These are phyloP conservation scores for Sugiyamaella xylanicola DNA, from an alignment of 1,139 yeast species.

Conservation along the genomic window DNA sequence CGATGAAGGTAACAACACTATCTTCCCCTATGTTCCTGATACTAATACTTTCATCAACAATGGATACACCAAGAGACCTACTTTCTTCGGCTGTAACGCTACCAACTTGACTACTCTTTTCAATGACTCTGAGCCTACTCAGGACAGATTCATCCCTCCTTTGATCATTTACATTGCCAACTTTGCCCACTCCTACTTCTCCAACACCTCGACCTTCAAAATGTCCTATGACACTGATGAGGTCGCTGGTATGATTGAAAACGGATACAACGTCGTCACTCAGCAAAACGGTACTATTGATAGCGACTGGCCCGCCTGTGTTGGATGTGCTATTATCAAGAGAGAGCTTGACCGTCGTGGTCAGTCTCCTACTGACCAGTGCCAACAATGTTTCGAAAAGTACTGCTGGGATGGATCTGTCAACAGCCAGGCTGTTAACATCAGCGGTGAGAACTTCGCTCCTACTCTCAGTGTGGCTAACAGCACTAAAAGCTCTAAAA, in stretches of 20 bases:
- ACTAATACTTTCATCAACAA: constrained; percentile 55
- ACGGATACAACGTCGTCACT: constrained; percentile 80
- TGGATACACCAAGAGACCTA: constrained; percentile 50
- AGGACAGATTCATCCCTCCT: constrained; percentile 55
- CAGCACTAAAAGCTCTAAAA: constrained; percentile 7
- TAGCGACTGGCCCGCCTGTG: constrained; percentile 73
- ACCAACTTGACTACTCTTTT: constrained; percentile 54
- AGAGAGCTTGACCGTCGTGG: constrained; percentile 78
- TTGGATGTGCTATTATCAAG: constrained; percentile 86
- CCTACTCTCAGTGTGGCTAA: constrained; percentile 23
- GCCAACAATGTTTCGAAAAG: constrained; percentile 67
- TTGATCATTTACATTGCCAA: constrained; percentile 80
- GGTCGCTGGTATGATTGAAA: constrained; percentile 63
- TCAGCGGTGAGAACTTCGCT: constrained; percentile 24
- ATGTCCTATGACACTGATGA: constrained; percentile 64
- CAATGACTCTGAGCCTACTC: constrained; percentile 32
- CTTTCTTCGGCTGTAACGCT: constrained; percentile 87
- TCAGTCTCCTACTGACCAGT: constrained; percentile 68
- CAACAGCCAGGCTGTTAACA: constrained; percentile 25
- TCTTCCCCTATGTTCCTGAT: constrained; percentile 74
- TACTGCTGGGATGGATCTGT: constrained; percentile 83
- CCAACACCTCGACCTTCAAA: constrained; percentile 77
- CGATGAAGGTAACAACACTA: constrained; percentile 66
- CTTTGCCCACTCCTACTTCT: constrained; percentile 62
- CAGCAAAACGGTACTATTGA: constrained; percentile 74